Evolutionary conservation across 192 early-diverging fungal genomes (phyloP).

Genomic region (Podila epicladia): DNA sequence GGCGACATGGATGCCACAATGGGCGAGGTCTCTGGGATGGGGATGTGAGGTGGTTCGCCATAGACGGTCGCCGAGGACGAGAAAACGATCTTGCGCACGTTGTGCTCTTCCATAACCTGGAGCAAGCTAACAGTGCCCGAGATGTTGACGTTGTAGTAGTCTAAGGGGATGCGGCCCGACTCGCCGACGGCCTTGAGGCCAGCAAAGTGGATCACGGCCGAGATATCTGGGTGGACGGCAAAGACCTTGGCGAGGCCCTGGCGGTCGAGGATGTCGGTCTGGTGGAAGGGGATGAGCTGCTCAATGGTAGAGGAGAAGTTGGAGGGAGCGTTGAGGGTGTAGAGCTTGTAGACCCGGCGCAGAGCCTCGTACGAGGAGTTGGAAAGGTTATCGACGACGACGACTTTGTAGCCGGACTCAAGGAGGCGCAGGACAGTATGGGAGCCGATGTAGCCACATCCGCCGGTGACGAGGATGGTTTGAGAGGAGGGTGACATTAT

Average conservation of each 20-base stretch:
- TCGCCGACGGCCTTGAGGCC: constrained; percentile 92
- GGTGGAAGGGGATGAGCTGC: constrained; percentile 70
- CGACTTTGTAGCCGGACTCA: constrained; percentile 79
- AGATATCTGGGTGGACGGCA: constrained; percentile 66
- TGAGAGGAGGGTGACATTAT: background rate
- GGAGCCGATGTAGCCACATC: constrained; percentile 94
- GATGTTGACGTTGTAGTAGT: constrained; percentile 96
- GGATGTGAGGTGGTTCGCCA: constrained; percentile 76
- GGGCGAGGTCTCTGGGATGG: constrained; percentile 75
- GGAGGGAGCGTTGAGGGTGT: constrained; percentile 3
- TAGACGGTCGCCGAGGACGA: constrained; percentile 95
- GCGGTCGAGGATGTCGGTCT: constrained; percentile 82
- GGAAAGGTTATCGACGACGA: constrained; percentile 92
- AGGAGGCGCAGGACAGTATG: constrained; percentile 90
- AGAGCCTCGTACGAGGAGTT: constrained; percentile 64
- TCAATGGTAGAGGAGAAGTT: constrained; percentile 54
- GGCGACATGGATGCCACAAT: constrained; percentile 86
- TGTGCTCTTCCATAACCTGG: constrained; percentile 83
- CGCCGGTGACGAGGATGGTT: constrained; percentile 72
- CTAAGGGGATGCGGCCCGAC: constrained; percentile 79
- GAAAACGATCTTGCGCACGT: constrained; percentile 91
- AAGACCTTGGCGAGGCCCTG: constrained; percentile 77
- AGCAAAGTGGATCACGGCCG: constrained; percentile 86
- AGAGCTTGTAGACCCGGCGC: constrained; percentile 25
- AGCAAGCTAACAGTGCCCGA: constrained; percentile 87